Evolutionary conservation across 768 basidiomycete genomes (phyloP).

Genomic region (Leucocoprinus birnbaumii): DNA sequence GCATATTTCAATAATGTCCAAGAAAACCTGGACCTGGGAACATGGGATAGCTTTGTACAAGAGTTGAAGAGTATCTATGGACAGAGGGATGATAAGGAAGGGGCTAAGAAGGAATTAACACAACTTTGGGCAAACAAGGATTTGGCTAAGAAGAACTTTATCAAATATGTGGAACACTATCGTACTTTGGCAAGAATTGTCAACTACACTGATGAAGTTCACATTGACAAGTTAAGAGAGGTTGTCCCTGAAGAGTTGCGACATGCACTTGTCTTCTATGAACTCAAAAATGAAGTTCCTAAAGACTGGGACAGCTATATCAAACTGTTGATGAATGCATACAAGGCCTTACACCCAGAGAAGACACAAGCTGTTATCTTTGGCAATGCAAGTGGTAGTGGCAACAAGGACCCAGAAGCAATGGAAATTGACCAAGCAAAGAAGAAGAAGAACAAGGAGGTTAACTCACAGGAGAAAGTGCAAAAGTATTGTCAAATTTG

Average conservation of each 20-base stretch:
- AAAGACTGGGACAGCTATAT: not conserved
- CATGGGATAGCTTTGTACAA: not conserved
- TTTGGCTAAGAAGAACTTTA: no score
- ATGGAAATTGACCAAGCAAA: no score
- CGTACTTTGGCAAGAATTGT: not conserved
- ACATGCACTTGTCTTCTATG: not conserved
- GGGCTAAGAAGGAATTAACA: not conserved
- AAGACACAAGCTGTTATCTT: no score
- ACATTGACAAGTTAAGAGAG: not conserved
- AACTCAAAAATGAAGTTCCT: not conserved
- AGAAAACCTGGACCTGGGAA: not conserved
- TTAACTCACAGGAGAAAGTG: no score
- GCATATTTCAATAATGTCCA: not conserved
- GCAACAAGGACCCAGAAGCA: no score
- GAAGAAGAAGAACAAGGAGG: no score
- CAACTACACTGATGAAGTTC: constrained; percentile 1
- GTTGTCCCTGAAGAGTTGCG: not conserved
- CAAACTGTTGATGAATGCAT: not conserved
- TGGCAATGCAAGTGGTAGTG: no score
- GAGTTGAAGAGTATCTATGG: not conserved
- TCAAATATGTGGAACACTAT: no score
- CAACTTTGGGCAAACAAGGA: no score
- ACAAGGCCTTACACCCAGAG: not conserved
- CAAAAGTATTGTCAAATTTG: no score
- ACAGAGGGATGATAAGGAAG: not conserved